phyloP scores from a whole-genome alignment of 2,329 filamentous ascomycete species.

The Lizonia empirigonia region DNA sequence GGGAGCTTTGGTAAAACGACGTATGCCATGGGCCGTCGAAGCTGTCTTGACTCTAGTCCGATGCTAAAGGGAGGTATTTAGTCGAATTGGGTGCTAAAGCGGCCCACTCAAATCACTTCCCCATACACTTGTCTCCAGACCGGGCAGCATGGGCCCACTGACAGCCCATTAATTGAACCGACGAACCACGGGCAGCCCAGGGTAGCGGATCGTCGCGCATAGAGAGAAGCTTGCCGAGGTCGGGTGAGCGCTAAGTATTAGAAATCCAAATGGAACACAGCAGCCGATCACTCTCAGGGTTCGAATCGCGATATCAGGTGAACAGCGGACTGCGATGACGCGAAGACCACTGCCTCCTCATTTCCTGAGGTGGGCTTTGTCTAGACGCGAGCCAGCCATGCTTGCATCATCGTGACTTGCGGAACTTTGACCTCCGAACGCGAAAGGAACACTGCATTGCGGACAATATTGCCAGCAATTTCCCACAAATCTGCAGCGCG shows the following conservation, averaged over 20 bases:
- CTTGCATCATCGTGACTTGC: slow-evolving; percentile 30
- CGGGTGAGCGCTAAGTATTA: slow-evolving; percentile 35
- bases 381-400: slow-evolving; percentile 17
- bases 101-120: slow-evolving; percentile 38
- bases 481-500: slow-evolving; percentile 6
- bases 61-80: slow-evolving; percentile 36
- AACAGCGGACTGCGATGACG: slow-evolving; percentile 25
- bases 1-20: slow-evolving; percentile 36
- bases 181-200: slow-evolving; percentile 32
- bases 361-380: slow-evolving; percentile 15
- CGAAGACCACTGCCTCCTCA: slow-evolving; percentile 15
- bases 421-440: slow-evolving; percentile 12
- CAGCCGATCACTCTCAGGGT: slow-evolving; percentile 13
- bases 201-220: slow-evolving; percentile 37
- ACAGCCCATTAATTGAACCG: slow-evolving; percentile 34
- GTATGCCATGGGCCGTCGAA: slow-evolving; percentile 40
- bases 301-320: slow-evolving; percentile 23
- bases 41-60: slow-evolving; percentile 28
- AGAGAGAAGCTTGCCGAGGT: slow-evolving; percentile 32
- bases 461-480: slow-evolving; percentile 12
- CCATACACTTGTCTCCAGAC: slow-evolving; percentile 38
- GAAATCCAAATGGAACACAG: slow-evolving; percentile 27
- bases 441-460: not conserved
- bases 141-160: slow-evolving; percentile 34
- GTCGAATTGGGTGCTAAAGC: slow-evolving; percentile 37